Conservation (phyloP, 2,329 filamentous ascomycete genomes). For the Fusarium sp. region DNA sequence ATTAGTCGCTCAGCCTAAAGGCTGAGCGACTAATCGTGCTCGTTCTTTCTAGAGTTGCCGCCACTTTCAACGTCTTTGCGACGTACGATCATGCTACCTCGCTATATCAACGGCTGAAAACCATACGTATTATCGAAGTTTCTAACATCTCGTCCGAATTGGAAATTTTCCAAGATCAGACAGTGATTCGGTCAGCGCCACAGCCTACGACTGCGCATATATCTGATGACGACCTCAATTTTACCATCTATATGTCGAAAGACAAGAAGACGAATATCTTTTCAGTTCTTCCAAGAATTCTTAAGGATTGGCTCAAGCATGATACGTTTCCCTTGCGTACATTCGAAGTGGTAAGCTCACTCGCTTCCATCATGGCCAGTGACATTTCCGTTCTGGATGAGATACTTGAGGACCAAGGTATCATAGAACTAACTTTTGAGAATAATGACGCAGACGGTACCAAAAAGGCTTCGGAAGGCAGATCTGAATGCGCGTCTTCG, state of each 20-base stretch:
- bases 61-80: too few species aligned
- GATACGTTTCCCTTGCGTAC: not conserved
- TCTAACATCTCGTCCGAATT: not conserved
- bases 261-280: fast-evolving
- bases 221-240: not conserved
- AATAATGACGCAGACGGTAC: fast-evolving
- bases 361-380: slow-evolving; percentile 16
- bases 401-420: slow-evolving; percentile 19
- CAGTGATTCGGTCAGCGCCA: not conserved
- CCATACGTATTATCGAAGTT: not conserved
- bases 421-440: not conserved
- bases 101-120: not conserved
- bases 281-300: not conserved
- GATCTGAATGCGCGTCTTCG: not conserved
- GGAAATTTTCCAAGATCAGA: not conserved
- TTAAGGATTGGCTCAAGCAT: not conserved
- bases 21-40: too few species aligned
- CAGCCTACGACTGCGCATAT: not conserved
- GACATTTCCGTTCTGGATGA: slow-evolving; percentile 3
- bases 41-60: too few species aligned
- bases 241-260: not conserved
- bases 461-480: not conserved
- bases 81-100: too few species aligned
- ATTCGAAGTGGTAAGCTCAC: slow-evolving; percentile 4
- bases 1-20: too few species aligned